Base-by-base conservation (phyloP, 495 filamentous ascomycete species). In the Cercophora sp. region DNA sequence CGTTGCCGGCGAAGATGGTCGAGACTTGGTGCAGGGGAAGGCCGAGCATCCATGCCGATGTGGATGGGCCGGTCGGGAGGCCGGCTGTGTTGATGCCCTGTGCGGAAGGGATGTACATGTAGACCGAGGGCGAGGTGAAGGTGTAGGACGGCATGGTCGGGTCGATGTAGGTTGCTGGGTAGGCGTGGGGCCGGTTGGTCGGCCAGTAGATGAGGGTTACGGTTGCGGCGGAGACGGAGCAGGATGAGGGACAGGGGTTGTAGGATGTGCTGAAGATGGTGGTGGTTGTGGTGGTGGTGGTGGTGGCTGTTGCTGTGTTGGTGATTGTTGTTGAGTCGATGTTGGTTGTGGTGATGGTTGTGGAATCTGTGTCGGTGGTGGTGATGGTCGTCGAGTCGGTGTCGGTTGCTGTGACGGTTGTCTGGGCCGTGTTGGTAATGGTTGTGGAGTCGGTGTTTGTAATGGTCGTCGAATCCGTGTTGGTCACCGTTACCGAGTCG, bases 91-190 rank as follows among this genome's bases (percentile, higher is more conserved):
- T 67, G 59, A 40, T 61, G 51, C 64, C 66, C 11, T 39, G 43
- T 1, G 60, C 60, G 15, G 61, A 62, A 20, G 58, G 61, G 37
- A 73, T 58, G 18, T 65, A 29, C 46, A 73, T 54, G 51, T 73
- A 73, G 16, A 71, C 64, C 8, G 67, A 70, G 0, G 70, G 70
- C 6, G 67, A 73, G 16, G 67, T 68, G 54, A 71, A 70, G 16
- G 70, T 73, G 16, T 71, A 66, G n/a, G n/a, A n/a, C 11, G 29
- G 46, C n/a, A 64, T 51, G 1, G 31, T 52, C 4, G 57, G 22
- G 48, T 64, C 54, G 23, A 67, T 63, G 29, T 60, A 66, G 16
- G 66, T 69, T 3, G 61, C 37, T 1, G 70, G 64, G 41, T 71
- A 73, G 4, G 64, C 54, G 51, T 60, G 62, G n/a, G 56, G 59